These are phyloP conservation scores for Cordyceps pruinosa DNA, from an alignment of 2,329 filamentous ascomycete species.

Conservation along the genomic window DNA sequence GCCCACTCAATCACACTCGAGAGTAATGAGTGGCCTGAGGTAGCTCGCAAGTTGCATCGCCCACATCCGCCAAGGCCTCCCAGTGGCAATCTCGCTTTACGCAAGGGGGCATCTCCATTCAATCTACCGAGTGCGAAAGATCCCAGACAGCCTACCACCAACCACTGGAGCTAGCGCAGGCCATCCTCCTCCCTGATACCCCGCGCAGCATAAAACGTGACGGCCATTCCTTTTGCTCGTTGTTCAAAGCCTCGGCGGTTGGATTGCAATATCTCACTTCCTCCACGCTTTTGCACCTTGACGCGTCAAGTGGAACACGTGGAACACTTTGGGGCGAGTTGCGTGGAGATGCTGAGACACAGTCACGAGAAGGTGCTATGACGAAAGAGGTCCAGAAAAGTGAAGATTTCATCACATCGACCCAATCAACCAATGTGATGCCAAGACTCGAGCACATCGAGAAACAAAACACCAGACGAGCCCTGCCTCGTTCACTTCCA, in stretches of 20 bases:
- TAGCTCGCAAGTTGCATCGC: background rate
- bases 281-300: background rate
- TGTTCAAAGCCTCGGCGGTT: too few relatives aligned
- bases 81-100: background rate
- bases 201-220: too few relatives aligned
- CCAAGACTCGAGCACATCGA: background rate
- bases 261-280: conserved; percentile 2
- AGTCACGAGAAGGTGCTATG: too few relatives aligned
- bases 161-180: background rate
- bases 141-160: background rate
- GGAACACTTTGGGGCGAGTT: too few relatives aligned
- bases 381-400: too few relatives aligned
- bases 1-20: background rate
- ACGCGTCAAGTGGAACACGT: background rate
- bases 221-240: too few relatives aligned
- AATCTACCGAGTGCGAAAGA: too few relatives aligned
- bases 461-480: background rate
- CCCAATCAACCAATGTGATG: too few relatives aligned
- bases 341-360: background rate
- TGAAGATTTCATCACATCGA: too few relatives aligned
- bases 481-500: background rate
- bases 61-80: background rate
- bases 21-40: background rate
- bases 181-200: background rate
- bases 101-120: too few relatives aligned